phyloP scores from a whole-genome alignment of 2,329 filamentous ascomycete genomes.

The Trichoderma oligosporum region DNA sequence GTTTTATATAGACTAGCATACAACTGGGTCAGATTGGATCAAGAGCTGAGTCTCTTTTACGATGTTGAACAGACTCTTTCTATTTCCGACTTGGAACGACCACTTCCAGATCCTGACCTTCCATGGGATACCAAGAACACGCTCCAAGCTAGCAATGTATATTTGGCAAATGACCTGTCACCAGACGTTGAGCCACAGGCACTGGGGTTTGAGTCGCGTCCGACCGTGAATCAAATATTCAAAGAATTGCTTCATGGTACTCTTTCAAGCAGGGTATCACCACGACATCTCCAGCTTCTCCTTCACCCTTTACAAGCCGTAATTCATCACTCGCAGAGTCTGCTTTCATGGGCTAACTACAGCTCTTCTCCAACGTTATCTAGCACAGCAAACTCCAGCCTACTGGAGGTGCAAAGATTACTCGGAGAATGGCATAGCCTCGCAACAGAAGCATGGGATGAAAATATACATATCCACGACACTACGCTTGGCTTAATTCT shows the following conservation, averaged over 20 bases:
- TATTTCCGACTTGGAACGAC: slow-evolving; percentile 60
- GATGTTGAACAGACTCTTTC: slow-evolving; percentile 60
- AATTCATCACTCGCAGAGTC: background rate
- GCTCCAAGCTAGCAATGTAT: background rate
- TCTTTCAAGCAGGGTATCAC: background rate
- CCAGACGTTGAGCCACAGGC: background rate
- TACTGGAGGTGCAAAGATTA: slow-evolving; percentile 62
- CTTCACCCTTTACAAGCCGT: slow-evolving; percentile 62
- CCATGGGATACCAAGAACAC: slow-evolving; percentile 47
- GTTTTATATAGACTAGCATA: slow-evolving; percentile 58
- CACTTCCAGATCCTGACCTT: slow-evolving; percentile 58
- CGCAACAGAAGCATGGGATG: slow-evolving; percentile 36
- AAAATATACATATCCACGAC: background rate
- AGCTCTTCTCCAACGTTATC: slow-evolving; percentile 22
- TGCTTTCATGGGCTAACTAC: slow-evolving; percentile 42
- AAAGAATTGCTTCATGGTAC: background rate
- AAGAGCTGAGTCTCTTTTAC: slow-evolving; percentile 65
- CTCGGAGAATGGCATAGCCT: slow-evolving; percentile 65
- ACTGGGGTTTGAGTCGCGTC: background rate
- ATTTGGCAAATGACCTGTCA: background rate
- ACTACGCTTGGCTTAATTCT: slow-evolving; percentile 47
- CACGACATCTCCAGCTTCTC: slow-evolving; percentile 5
- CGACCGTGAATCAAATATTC: slow-evolving; percentile 2
- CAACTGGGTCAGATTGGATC: slow-evolving; percentile 71
- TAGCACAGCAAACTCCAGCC: slow-evolving; percentile 51